Base-by-base conservation (phyloP, 164 flowering plant genomes). In the Berberis thunbergii region DNA sequence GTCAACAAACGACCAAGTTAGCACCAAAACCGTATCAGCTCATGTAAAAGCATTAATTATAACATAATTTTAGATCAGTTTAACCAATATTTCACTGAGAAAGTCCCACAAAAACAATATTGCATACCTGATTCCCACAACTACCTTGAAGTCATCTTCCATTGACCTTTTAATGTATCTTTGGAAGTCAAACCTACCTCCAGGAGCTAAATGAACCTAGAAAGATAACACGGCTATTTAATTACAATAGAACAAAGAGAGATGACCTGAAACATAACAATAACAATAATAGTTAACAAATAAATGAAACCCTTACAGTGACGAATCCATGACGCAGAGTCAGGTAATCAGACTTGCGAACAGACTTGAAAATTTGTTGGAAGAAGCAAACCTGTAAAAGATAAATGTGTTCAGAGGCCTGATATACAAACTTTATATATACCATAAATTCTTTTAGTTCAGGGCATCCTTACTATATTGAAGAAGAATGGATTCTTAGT, bases 311-410 rank as follows among this genome's bases (percentile, higher is more conserved):
- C 26, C 26, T 72, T 65, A 84, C 85, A 4, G 62, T 61, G 46
- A 94, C 83, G 73, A 94, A 94, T 43, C 96, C 98, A 75, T 94
- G 84, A 45, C 98, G 91, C 80, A 94, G 56, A 38, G 98, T 78
- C 79, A 94, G 42, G 77, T 94, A 94, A 67, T 94, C 98, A 42
- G 88, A 70, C 76, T 73, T 94, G 41, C 79, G 73, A 63, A 94
- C 98, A 60, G 97, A 91, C 68, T 77, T 72, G 73, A 83, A 88
- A 76, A 94, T 86, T 73, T 94, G 98, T 26, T 91, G 76, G 43
- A 87, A 81, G 80, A 94, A 94, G 78, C 95, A 86, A 56, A 82
- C 93, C 98, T 94, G 79, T 73, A 76, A 72, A n/a, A 52, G 44
- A 72, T 3, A 6, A 7, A 40, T 39, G 3, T 41, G 3, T 57